phyloP scores from a whole-genome alignment of 2,329 filamentous ascomycete genomes.

The Nigrospora sphaerica region DNA sequence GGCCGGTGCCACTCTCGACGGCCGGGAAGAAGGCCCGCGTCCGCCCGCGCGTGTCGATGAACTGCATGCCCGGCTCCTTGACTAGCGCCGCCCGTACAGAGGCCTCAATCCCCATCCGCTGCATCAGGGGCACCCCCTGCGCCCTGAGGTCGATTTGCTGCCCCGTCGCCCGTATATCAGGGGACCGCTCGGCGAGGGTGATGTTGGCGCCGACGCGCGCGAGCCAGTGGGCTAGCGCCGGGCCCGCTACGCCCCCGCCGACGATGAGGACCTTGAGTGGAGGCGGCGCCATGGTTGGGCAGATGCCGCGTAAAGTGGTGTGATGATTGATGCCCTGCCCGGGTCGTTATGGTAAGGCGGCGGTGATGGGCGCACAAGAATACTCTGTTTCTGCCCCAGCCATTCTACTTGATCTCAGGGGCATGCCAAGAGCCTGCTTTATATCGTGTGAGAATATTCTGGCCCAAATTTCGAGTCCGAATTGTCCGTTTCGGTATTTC shows the following conservation, averaged over 20 bases:
- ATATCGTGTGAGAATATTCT: too few relatives aligned
- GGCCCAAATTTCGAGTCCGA: too few relatives aligned
- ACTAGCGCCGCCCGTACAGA: slow-evolving; percentile 18
- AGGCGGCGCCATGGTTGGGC: too few relatives aligned
- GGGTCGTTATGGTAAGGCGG: too few relatives aligned
- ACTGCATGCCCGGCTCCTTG: slow-evolving; percentile 32
- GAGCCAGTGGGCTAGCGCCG: slow-evolving; percentile 16
- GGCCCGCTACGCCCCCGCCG: slow-evolving; percentile 14
- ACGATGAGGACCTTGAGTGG: slow-evolving; percentile 2
- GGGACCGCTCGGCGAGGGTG: slow-evolving; percentile 17
- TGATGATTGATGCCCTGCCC: too few relatives aligned
- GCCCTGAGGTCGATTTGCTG: slow-evolving; percentile 18
- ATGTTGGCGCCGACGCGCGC: slow-evolving; percentile 10
- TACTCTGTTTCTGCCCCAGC: too few relatives aligned
- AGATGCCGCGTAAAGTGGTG: too few relatives aligned
- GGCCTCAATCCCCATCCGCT: slow-evolving; percentile 12
- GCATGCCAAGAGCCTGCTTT: too few relatives aligned
- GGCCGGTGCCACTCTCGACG: slow-evolving; percentile 31
- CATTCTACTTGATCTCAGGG: too few relatives aligned
- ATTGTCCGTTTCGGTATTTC: too few relatives aligned
- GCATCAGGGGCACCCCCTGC: slow-evolving; percentile 12
- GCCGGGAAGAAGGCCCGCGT: slow-evolving; percentile 28
- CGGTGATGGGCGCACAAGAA: too few relatives aligned
- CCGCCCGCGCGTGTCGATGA: slow-evolving; percentile 16
- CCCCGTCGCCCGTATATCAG: slow-evolving; percentile 10